phyloP scores from a whole-genome alignment of 148 eudicot species.

The Rhododendron griersonianum region DNA sequence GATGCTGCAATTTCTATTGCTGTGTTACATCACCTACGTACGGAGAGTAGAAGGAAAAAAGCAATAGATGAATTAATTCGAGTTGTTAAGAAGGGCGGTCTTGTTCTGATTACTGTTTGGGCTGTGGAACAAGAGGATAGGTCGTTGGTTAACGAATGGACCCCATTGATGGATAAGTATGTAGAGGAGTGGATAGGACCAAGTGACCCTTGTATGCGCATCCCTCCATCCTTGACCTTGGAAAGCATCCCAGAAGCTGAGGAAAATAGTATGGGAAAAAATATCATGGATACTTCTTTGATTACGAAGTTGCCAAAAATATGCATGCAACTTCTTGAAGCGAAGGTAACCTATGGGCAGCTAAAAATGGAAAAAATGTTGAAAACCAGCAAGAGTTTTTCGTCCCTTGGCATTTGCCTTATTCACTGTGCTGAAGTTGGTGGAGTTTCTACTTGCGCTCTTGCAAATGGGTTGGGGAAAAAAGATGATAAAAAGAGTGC shows the following conservation, averaged over 20 bases:
- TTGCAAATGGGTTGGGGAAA: slow-evolving; percentile 76
- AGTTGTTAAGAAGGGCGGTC: slow-evolving; percentile 79
- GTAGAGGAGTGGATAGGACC: slow-evolving; percentile 96
- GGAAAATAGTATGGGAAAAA: slow-evolving; percentile 31
- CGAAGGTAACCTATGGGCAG: slow-evolving; percentile 14
- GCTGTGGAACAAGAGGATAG: slow-evolving; percentile 92
- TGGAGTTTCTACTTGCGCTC: slow-evolving; percentile 77
- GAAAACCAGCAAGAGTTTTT: slow-evolving; percentile 78
- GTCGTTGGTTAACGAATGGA: slow-evolving; percentile 75
- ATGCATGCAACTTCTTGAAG: slow-evolving; percentile 14
- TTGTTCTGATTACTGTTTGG: slow-evolving; percentile 86
- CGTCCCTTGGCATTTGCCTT: slow-evolving; percentile 98
- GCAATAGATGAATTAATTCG: slow-evolving; percentile 89
- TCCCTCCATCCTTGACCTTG: slow-evolving; percentile 40
- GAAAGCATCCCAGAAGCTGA: slow-evolving; percentile 88
- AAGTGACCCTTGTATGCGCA: slow-evolving; percentile 61
- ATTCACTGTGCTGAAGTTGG: slow-evolving; percentile 89
- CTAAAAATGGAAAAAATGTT: slow-evolving; percentile 14
- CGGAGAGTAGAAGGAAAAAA: slow-evolving; percentile 66
- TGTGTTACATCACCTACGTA: slow-evolving; percentile 86
- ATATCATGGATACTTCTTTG: slow-evolving; percentile 15
- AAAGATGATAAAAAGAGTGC: slow-evolving; percentile 95
- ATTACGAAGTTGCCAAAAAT: slow-evolving; percentile 15
- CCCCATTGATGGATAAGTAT: slow-evolving; percentile 66
- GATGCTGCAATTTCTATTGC: slow-evolving; percentile 97